Evolutionary conservation across 805 yeast genomes (phyloP).

Genomic region (Candida taoyuanica): DNA sequence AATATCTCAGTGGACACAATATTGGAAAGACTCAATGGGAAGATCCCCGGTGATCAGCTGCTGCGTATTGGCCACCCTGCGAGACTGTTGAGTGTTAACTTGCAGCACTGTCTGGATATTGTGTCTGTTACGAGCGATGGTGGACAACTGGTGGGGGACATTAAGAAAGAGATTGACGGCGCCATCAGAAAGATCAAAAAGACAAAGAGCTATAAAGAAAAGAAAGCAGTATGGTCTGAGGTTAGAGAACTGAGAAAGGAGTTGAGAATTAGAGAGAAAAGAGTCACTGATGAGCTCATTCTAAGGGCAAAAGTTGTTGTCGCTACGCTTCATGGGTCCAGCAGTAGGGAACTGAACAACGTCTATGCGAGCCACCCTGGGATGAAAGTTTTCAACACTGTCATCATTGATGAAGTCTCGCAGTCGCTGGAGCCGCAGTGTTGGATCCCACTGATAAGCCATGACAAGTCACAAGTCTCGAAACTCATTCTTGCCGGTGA

Average conservation of each 20-base stretch:
- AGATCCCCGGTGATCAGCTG: slow-evolving; percentile 34
- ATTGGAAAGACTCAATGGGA: slow-evolving; percentile 55
- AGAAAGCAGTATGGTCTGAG: slow-evolving; percentile 63
- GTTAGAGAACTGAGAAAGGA: slow-evolving; percentile 70
- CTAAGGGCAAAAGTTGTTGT: slow-evolving; percentile 63
- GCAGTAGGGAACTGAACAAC: slow-evolving; percentile 61
- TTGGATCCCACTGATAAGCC: slow-evolving; percentile 85
- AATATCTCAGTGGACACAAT: slow-evolving; percentile 91
- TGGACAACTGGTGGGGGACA: slow-evolving; percentile 60
- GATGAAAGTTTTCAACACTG: slow-evolving; percentile 57
- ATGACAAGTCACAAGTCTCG: slow-evolving; percentile 37
- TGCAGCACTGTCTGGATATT: slow-evolving; percentile 73
- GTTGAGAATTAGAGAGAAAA: slow-evolving; percentile 58
- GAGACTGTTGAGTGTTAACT: slow-evolving; percentile 55
- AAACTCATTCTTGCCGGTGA: slow-evolving; percentile 87
- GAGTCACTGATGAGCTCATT: slow-evolving; percentile 55
- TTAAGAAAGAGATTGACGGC: slow-evolving; percentile 63
- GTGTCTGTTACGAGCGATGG: slow-evolving; percentile 54
- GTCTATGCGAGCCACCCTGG: slow-evolving; percentile 34
- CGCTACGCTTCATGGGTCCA: slow-evolving; percentile 85
- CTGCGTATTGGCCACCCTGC: slow-evolving; percentile 94
- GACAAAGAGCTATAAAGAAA: slow-evolving; percentile 56
- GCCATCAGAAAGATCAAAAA: slow-evolving; percentile 55
- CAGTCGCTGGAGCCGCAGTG: slow-evolving; percentile 94
- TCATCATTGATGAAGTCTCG: slow-evolving; percentile 93